Percentiles rank a stretch among this genome's conserved stretches.
Conservation (phyloP, 805 yeast genomes). For the Ogataea paraovalis region DNA sequence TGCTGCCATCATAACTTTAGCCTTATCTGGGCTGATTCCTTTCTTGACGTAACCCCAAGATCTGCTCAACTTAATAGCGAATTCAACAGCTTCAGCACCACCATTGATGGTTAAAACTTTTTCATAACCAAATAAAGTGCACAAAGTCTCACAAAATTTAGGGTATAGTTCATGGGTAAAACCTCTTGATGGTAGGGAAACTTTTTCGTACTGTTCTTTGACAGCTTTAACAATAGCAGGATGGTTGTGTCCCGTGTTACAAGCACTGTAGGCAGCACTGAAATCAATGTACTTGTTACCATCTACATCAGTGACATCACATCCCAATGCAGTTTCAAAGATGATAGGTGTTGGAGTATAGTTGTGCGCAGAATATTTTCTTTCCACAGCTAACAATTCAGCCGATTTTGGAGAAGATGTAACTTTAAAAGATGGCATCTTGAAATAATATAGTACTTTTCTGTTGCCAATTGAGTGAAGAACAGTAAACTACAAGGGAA, state of each 20-base stretch:
- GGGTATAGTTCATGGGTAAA: conserved; percentile 24
- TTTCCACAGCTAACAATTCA: conserved; percentile 15
- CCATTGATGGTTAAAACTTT: conserved; percentile 32
- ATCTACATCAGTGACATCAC: conserved; percentile 24
- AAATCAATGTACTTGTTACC: conserved; percentile 25
- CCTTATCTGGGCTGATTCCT: conserved; percentile 22
- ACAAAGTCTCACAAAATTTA: conserved; percentile 23
- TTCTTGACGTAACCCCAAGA: conserved; percentile 31
- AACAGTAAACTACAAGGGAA: no score
- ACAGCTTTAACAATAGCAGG: conserved; percentile 30
- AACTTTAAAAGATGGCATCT: conserved; percentile 11
- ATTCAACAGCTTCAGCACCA: conserved; percentile 36
- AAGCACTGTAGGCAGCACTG: conserved; percentile 27
- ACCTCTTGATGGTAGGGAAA: conserved; percentile 30
- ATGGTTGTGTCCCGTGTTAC: conserved; percentile 29
- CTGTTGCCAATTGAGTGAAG: no score
- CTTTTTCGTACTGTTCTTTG: conserved; percentile 26
- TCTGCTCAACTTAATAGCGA: conserved; percentile 35
- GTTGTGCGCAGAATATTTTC: conserved; percentile 25
- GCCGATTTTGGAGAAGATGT: conserved; percentile 17
- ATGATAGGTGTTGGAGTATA: conserved; percentile 29
- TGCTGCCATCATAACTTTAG: conserved; percentile 31
- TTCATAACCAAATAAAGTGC: conserved; percentile 26
- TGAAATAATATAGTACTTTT: not conserved
- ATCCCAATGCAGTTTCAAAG: conserved; percentile 20